These are phyloP conservation scores for Trebouxia gelatinosa DNA, from an alignment of 163 green algal genomes.

Conservation along the genomic window DNA sequence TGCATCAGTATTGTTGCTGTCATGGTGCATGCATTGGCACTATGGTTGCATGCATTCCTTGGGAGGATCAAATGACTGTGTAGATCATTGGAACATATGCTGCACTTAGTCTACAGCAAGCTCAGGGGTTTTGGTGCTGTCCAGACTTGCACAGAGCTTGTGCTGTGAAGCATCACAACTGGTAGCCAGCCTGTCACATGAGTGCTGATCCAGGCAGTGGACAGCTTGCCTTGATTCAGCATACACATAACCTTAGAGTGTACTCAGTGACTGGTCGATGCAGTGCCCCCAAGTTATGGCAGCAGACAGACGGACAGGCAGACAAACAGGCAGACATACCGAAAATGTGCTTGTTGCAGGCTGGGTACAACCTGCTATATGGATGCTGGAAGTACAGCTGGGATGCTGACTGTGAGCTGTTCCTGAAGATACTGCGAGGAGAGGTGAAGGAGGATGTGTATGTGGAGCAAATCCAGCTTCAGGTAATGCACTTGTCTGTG, in stretches of 20 bases:
- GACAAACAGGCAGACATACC: background rate
- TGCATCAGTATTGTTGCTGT: background rate
- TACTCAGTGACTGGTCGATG: too few species aligned
- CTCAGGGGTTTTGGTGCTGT: too few species aligned
- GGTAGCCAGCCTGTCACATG: too few species aligned
- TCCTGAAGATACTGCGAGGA: constrained; percentile 57
- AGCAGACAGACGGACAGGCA: too few species aligned
- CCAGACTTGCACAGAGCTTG: too few species aligned
- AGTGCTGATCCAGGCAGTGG: too few species aligned
- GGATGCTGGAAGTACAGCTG: constrained; percentile 59
- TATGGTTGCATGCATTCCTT: background rate
- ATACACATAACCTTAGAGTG: background rate
- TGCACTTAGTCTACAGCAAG: too few species aligned
- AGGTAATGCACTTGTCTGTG: constrained; percentile 4
- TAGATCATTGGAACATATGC: too few species aligned
- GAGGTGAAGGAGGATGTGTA: constrained; percentile 67
- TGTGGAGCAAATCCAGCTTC: constrained; percentile 45
- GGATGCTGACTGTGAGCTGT: constrained; percentile 70
- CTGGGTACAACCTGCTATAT: constrained; percentile 64
- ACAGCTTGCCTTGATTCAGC: background rate
- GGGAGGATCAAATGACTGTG: background rate
- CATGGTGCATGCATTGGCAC: background rate
- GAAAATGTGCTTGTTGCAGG: too few species aligned
- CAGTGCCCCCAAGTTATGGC: too few species aligned
- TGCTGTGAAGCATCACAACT: too few species aligned